These are phyloP conservation scores for Coffea humblotiana DNA, from an alignment of 305 asterid genomes.

Conservation along the genomic window DNA sequence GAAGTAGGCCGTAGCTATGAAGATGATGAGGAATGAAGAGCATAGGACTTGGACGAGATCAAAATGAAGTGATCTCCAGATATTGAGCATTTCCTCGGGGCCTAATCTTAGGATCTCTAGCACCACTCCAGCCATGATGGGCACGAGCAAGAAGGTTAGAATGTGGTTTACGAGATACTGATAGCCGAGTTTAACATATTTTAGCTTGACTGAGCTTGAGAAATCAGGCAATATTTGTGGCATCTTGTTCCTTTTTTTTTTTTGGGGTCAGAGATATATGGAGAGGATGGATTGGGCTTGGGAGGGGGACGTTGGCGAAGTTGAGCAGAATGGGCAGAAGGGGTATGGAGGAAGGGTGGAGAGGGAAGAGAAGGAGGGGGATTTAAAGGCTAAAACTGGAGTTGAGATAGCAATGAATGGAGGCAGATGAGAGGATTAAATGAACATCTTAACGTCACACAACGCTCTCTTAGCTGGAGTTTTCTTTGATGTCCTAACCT, in stretches of 20 bases:
- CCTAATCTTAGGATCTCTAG: constrained; percentile 33
- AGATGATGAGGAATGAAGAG: constrained; percentile 35
- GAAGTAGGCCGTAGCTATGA: constrained; percentile 52
- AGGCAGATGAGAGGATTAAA: constrained; percentile 67
- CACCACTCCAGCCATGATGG: constrained; percentile 29
- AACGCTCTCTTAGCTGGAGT: constrained; percentile 59
- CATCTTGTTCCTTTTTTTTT: constrained; percentile 20
- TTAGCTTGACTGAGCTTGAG: constrained; percentile 42
- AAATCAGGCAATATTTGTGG: constrained; percentile 37
- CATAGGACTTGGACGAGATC: constrained; percentile 41
- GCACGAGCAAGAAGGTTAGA: constrained; percentile 41
- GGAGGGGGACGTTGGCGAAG: neutral
- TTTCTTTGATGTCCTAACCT: constrained; percentile 21
- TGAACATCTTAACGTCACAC: constrained; percentile 50
- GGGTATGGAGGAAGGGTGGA: constrained; percentile 22
- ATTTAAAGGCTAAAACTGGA: constrained; percentile 43
- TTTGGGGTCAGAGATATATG: neutral
- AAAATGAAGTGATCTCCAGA: constrained; percentile 41
- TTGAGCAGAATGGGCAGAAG: neutral
- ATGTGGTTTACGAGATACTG: constrained; percentile 63
- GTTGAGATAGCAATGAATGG: constrained; percentile 44
- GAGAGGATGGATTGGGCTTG: neutral
- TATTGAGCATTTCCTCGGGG: constrained; percentile 35
- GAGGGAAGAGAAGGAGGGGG: constrained; percentile 21
- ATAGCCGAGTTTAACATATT: constrained; percentile 54